Percentiles rank a stretch among this genome's conserved stretches.
Evolutionary conservation across 257 asterid genomes (phyloP).

Genomic region (Mentha longifolia): DNA sequence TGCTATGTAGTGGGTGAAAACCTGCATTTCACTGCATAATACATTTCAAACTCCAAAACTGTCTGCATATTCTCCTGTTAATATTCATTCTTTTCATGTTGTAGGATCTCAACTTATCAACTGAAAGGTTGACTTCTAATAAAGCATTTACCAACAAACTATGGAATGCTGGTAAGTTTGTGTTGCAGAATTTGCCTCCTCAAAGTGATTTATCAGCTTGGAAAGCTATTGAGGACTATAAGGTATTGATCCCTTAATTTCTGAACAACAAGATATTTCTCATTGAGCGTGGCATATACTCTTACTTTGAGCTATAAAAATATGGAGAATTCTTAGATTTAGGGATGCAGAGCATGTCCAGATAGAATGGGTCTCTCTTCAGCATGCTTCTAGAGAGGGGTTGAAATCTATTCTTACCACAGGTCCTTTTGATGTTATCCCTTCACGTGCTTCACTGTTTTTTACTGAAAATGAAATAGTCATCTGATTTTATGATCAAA

Average conservation of each 20-base stretch:
- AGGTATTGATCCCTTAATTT: slow-evolving; percentile 52
- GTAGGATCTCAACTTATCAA: slow-evolving; percentile 91
- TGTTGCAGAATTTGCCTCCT: slow-evolving; percentile 86
- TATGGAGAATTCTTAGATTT: slow-evolving; percentile 10
- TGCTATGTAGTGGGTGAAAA: slow-evolving; percentile 24
- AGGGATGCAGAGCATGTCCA: slow-evolving; percentile 8
- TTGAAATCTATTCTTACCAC: background rate
- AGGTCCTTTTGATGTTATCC: background rate
- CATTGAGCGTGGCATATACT: slow-evolving; percentile 6
- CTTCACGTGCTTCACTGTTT: slow-evolving; percentile 2
- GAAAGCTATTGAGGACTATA: slow-evolving; percentile 56
- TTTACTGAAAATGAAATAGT: slow-evolving; percentile 3
- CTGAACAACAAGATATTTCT: slow-evolving; percentile 16
- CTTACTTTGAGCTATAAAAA: slow-evolving; percentile 17
- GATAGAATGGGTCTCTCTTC: background rate
- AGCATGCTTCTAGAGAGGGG: slow-evolving; percentile 1
- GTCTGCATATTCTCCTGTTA: slow-evolving; percentile 13
- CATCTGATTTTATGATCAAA: slow-evolving; percentile 20
- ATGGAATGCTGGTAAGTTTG: slow-evolving; percentile 98
- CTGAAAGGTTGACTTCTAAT: slow-evolving; percentile 81
- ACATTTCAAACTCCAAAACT: slow-evolving; percentile 5
- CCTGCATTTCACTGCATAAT: slow-evolving; percentile 12
- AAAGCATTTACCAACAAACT: slow-evolving; percentile 97
- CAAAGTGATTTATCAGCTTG: slow-evolving; percentile 75
- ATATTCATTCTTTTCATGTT: slow-evolving; percentile 28